Conservation (phyloP, 331 rosid species). For the Dryas integrifolia region DNA sequence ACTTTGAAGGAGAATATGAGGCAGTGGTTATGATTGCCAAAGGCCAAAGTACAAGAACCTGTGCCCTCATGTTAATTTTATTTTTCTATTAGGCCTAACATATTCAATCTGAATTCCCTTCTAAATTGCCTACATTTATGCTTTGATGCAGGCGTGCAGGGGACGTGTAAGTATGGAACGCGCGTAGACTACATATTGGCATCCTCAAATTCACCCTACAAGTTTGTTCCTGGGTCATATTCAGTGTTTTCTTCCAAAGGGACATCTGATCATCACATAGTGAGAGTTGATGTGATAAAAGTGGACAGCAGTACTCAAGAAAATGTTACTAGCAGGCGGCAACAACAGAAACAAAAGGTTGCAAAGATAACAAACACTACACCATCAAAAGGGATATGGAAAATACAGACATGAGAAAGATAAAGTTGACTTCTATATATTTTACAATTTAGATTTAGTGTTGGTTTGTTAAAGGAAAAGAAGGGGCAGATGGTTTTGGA, state of each 20-base stretch:
- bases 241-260: constrained; percentile 87
- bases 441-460: constrained; percentile 16
- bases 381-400: constrained; percentile 52
- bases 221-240: constrained; percentile 85
- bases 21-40: constrained; percentile 96
- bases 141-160: constrained; percentile 74
- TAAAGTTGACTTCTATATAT: background rate
- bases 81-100: background rate
- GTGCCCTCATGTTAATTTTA: background rate
- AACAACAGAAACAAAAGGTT: constrained; percentile 44
- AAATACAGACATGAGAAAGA: constrained; percentile 28
- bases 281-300: constrained; percentile 71
- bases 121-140: background rate
- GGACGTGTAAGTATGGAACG: constrained; percentile 93
- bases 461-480: constrained; percentile 16
- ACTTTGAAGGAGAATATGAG: constrained; percentile 87
- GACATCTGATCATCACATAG: constrained; percentile 96
- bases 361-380: constrained; percentile 47
- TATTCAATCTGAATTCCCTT: background rate
- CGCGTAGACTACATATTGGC: constrained; percentile 81
- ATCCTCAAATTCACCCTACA: constrained; percentile 58
- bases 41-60: constrained; percentile 72
- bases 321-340: constrained; percentile 34
- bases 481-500: constrained; percentile 25
- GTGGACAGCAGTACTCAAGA: constrained; percentile 27